Percentiles rank a stretch among this genome's conserved stretches.
These are phyloP conservation scores for Nitzschia sp. DNA, from an alignment of 108 stramenopile genomes.

Conservation along the genomic window DNA sequence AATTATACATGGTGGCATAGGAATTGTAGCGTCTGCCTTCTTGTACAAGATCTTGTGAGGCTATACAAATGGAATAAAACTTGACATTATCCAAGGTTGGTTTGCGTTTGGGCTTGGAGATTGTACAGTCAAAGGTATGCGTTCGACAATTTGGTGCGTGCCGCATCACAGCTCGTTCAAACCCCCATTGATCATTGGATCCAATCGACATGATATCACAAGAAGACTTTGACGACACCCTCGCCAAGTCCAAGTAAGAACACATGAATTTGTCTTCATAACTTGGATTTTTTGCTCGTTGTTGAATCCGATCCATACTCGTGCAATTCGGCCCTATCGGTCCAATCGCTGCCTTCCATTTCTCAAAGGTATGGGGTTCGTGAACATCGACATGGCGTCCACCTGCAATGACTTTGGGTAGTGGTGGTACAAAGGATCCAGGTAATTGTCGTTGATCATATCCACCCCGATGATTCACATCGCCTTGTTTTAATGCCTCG, in stretches of 20 bases:
- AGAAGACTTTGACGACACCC: background rate
- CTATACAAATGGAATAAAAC: constrained; percentile 36
- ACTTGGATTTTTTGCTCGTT: too few relatives aligned
- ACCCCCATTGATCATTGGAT: constrained; percentile 44
- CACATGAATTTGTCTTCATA: background rate
- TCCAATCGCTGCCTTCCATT: too few relatives aligned
- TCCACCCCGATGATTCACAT: too few relatives aligned
- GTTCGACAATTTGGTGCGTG: constrained; percentile 20
- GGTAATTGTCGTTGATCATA: too few relatives aligned
- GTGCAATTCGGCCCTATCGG: too few relatives aligned
- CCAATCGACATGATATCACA: constrained; percentile 40
- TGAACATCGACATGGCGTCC: too few relatives aligned
- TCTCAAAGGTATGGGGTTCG: too few relatives aligned
- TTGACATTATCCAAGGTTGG: background rate
- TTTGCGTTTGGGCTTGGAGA: constrained; percentile 25
- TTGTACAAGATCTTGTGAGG: background rate
- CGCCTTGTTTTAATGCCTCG: too few relatives aligned
- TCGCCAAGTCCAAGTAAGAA: background rate
- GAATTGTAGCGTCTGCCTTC: background rate
- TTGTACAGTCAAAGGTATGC: constrained; percentile 53
- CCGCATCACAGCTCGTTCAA: constrained; percentile 31
- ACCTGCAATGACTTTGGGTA: too few relatives aligned
- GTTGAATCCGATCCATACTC: too few relatives aligned
- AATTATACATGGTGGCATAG: background rate
- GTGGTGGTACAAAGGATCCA: too few relatives aligned